Percentiles rank a stretch among this genome's conserved stretches.
Evolutionary conservation across 139 green algal species (phyloP).

Genomic region (Volvox reticuliferus): DNA sequence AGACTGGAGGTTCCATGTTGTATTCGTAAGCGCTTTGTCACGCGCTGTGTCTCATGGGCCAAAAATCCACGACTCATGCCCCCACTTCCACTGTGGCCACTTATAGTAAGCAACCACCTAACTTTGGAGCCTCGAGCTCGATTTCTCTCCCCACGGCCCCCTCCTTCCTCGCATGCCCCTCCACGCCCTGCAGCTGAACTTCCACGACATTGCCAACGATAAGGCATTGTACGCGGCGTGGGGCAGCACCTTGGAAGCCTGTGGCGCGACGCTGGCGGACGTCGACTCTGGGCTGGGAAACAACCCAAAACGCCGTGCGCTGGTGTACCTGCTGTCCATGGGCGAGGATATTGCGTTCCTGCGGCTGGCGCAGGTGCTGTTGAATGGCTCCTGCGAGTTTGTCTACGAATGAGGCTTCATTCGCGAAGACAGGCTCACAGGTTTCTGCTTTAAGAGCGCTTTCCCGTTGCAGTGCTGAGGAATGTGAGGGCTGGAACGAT

Average conservation of each 20-base stretch:
- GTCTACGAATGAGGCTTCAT: constrained; percentile 6
- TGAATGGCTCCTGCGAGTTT: constrained; percentile 23
- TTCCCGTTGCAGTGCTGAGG: background rate
- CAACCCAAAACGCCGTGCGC: background rate
- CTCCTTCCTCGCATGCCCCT: background rate
- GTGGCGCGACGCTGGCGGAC: background rate
- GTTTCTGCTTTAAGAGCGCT: too few species aligned
- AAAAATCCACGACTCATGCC: too few species aligned
- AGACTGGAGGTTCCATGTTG: too few species aligned
- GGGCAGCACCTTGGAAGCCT: background rate
- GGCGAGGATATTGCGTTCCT: constrained; percentile 44
- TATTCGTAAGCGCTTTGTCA: too few species aligned
- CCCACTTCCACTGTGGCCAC: too few species aligned
- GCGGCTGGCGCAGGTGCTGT: constrained; percentile 39
- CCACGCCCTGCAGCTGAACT: constrained; percentile 28
- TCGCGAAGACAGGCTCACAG: too few species aligned
- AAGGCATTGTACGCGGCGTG: constrained; percentile 19
- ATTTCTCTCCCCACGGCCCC: background rate
- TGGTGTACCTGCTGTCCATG: constrained; percentile 51
- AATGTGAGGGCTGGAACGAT: background rate
- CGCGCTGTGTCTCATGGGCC: too few species aligned
- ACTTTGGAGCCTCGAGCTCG: too few species aligned
- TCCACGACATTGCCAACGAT: constrained; percentile 47
- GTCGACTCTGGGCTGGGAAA: background rate
- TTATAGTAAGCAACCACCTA: too few species aligned